Percentiles rank a stretch among this genome's conserved stretches.
Evolutionary conservation across 2,329 filamentous ascomycete genomes (phyloP).

Genomic region (Emmonsia crescens): DNA sequence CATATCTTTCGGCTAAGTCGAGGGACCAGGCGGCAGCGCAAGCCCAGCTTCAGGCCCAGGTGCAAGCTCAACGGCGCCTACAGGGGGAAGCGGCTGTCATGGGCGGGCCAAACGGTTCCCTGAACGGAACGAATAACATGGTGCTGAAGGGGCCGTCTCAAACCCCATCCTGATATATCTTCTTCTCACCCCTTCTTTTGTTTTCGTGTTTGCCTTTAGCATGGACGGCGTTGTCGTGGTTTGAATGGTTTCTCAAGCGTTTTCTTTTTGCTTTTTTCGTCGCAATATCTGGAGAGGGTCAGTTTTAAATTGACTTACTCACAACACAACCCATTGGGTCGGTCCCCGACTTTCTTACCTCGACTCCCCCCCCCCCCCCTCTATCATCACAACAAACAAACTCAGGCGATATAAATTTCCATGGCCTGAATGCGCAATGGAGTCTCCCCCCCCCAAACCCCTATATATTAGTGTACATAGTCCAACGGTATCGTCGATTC

Average conservation of each 20-base stretch:
- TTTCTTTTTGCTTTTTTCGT: slow-evolving; percentile 4
- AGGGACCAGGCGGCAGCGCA: slow-evolving; percentile 33
- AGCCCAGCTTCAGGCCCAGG: slow-evolving; percentile 32
- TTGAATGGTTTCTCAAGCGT: slow-evolving; percentile 11
- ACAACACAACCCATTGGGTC: neutral
- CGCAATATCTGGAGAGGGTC: neutral
- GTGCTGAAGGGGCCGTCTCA: slow-evolving; percentile 17
- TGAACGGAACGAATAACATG: slow-evolving; percentile 15
- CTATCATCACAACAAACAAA: slow-evolving; percentile 1
- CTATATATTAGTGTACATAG: slow-evolving; percentile 11
- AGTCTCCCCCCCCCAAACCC: neutral
- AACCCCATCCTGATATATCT: slow-evolving; percentile 19
- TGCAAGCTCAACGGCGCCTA: slow-evolving; percentile 29
- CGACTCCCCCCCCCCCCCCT: neutral
- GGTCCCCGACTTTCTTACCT: slow-evolving; percentile 4
- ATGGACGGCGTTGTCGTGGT: slow-evolving; percentile 24
- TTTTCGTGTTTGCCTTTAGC: slow-evolving; percentile 13
- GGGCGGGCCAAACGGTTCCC: slow-evolving; percentile 18
- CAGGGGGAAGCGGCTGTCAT: slow-evolving; percentile 22
- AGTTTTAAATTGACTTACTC: neutral
- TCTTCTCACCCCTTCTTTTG: slow-evolving; percentile 3
- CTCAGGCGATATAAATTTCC: neutral
- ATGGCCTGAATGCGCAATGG: slow-evolving; percentile 5
- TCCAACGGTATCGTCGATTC: slow-evolving; percentile 8
- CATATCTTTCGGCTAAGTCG: slow-evolving; percentile 37